These are phyloP conservation scores for Leccinum angustisporum DNA, from an alignment of 1,284 basidiomycete genomes.

Conservation along the genomic window DNA sequence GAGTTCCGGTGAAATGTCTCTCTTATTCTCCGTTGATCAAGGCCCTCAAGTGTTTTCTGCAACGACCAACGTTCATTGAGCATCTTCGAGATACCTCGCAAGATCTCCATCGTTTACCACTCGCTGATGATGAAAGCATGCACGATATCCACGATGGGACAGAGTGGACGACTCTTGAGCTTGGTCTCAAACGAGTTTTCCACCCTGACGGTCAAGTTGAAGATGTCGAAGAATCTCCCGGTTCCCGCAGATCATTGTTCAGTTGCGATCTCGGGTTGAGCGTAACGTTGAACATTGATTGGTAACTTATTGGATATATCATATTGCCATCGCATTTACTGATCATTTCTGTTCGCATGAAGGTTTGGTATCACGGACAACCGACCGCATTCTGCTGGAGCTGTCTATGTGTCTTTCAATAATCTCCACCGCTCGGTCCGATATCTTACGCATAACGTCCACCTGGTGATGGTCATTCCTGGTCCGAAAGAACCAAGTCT, in stretches of 20 bases:
- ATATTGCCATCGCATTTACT: neutral
- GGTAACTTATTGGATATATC: neutral
- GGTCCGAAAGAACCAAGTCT: neutral
- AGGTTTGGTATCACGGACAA: neutral
- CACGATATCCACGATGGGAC: neutral
- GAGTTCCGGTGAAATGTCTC: neutral
- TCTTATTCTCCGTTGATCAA: neutral
- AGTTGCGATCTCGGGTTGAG: neutral
- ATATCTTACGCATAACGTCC: neutral
- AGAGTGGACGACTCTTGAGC: neutral
- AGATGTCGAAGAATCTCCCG: neutral
- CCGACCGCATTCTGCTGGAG: neutral
- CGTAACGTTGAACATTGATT: neutral
- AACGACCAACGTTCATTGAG: neutral
- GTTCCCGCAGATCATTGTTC: neutral
- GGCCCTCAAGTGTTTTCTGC: neutral
- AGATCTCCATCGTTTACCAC: neutral
- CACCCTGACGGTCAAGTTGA: neutral
- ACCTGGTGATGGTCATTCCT: neutral
- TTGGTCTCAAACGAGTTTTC: neutral
- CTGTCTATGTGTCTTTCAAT: neutral
- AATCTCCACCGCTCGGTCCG: neutral
- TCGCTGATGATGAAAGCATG: neutral
- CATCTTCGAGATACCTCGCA: neutral
- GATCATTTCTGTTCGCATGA: neutral